Base-by-base conservation (phyloP, 1,284 basidiomycete genomes). In the Pyrrhoderma noxium region DNA sequence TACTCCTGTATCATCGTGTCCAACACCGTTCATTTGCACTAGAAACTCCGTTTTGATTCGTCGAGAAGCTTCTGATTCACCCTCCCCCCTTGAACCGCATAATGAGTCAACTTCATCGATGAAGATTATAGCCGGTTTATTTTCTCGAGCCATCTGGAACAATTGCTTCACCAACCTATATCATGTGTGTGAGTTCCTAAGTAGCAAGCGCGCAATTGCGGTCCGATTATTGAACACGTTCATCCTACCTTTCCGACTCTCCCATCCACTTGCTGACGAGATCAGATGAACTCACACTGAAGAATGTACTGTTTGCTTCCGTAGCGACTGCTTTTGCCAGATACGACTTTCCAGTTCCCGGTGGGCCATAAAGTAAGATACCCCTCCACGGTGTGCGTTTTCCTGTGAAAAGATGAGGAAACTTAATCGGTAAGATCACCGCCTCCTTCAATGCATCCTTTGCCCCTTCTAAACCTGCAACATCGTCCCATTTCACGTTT, bases 231-330 rank as follows among this genome's bases (percentile, higher is more conserved):
- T 43, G 45, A 53, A 47, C 40, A n/a, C 21, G 38, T 5, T 21
- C 16, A 14, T 68, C 81, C 64, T 57, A 91, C 92, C 91, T 76
- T 70, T 99, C 95, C 18, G 90, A 94, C 70, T 99, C 95, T 59
- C 95, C 95, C 75, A 98, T 96, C 95, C 95, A 99, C 69, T 99
- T 99, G 68, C 91, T 95, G 52, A 99, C 96, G 49, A 99, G 74
- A 65, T 99, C 96, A 67, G 85, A 89, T 46, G 89, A 93, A 61
- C 89, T 93, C 55, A 99, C 93, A 60, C 89, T 93, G 72, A 96
- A 99, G 77, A 99, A 99, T 14, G 95, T 98, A 65, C 92, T 92
- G 72, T 99, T 98, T 53, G 95, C 93, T 68, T 99, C 95, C 16
- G 95, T 99, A 19, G 95, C 96, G 38, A 99, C 95, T 0, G 96